These are phyloP conservation scores for Claviceps quebecensis DNA, from an alignment of 2,329 filamentous ascomycete species.

Conservation along the genomic window DNA sequence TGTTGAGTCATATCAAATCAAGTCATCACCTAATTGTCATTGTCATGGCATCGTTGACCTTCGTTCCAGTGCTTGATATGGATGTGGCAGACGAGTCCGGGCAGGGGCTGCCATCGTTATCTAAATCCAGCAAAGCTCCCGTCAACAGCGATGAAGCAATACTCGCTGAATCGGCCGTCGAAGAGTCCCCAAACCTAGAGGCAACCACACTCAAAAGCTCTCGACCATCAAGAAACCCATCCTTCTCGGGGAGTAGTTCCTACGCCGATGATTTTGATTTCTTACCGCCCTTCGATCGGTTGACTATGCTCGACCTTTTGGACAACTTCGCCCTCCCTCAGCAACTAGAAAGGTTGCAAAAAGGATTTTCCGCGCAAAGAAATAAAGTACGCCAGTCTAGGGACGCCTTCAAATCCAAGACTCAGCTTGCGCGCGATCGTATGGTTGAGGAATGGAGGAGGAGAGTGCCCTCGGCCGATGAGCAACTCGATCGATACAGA, in stretches of 20 bases:
- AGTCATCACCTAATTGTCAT: not conserved
- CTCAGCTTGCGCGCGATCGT: conserved; percentile 67
- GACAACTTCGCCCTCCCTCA: conserved; percentile 87
- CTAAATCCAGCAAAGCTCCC: conserved; percentile 23
- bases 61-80: not conserved
- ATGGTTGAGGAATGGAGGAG: conserved; percentile 90
- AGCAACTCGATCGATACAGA: conserved; percentile 83
- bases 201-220: conserved; percentile 35
- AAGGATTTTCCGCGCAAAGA: conserved; percentile 65
- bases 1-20: not conserved
- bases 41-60: not conserved
- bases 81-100: conserved; percentile 2
- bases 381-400: conserved; percentile 74
- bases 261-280: conserved; percentile 81
- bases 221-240: conserved; percentile 58
- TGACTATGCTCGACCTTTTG: conserved; percentile 84
- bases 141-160: conserved; percentile 28
- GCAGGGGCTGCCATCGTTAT: not conserved
- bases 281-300: conserved; percentile 74
- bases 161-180: conserved; percentile 28
- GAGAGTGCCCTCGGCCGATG: conserved; percentile 72
- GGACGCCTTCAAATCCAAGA: conserved; percentile 62
- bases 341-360: conserved; percentile 81
- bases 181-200: conserved; percentile 37
- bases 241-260: conserved; percentile 72